Conservation (phyloP, 768 basidiomycete genomes). For the Termitomyces sp. region DNA sequence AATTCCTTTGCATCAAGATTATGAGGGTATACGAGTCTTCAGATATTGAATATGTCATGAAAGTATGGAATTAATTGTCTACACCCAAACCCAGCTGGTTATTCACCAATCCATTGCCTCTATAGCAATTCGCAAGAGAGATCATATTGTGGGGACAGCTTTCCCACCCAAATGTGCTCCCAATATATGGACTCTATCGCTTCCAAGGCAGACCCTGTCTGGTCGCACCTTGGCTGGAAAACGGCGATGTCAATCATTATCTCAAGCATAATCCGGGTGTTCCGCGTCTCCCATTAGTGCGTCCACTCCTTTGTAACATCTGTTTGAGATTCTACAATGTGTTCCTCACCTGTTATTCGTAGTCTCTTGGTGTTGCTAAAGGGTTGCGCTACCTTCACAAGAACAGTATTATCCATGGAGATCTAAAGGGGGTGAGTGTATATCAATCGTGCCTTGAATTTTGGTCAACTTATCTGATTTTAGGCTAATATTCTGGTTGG, state of each 20-base stretch:
- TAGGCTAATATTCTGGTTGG: background rate
- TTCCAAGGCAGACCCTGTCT: conserved; percentile 6
- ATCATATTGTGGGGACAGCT: conserved; percentile 7
- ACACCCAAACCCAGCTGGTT: too few relatives aligned
- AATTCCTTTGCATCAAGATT: too few relatives aligned
- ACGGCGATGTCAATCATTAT: conserved; percentile 1
- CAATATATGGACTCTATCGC: conserved; percentile 12
- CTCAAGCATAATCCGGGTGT: background rate
- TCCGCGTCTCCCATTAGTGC: background rate
- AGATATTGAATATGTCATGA: too few relatives aligned
- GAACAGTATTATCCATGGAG: background rate
- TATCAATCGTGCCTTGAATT: too few relatives aligned
- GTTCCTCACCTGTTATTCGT: background rate
- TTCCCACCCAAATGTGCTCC: conserved; percentile 9
- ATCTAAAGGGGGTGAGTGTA: background rate
- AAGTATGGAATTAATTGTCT: too few relatives aligned
- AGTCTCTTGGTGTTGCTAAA: background rate
- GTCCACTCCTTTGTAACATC: background rate
- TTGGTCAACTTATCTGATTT: background rate
- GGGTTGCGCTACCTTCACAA: background rate
- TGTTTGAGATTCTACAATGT: too few relatives aligned
- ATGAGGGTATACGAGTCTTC: too few relatives aligned
- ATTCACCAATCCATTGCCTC: too few relatives aligned
- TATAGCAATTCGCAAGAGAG: too few relatives aligned
- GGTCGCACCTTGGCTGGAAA: conserved; percentile 13